These are phyloP conservation scores for Monilinia vaccinii-corymbosi DNA, from an alignment of 2,329 filamentous ascomycete genomes.

Conservation along the genomic window DNA sequence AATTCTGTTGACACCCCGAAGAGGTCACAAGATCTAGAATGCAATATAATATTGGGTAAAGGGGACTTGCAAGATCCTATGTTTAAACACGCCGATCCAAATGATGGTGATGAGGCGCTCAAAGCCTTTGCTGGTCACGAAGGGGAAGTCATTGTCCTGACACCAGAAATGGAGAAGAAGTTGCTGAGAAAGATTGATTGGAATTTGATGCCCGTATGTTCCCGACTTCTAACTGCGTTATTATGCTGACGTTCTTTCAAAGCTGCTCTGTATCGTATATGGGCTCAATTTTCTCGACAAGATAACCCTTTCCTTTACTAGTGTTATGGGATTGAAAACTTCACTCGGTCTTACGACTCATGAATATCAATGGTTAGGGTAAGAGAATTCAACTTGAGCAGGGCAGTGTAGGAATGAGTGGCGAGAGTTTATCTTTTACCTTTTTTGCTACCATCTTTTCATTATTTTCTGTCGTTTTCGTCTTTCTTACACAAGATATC, in stretches of 20 bases:
- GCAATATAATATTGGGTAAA: slow-evolving; percentile 15
- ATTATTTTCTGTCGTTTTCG: too few relatives aligned
- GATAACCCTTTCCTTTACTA: slow-evolving; percentile 41
- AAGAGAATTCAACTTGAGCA: slow-evolving; percentile 1
- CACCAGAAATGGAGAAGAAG: slow-evolving; percentile 33
- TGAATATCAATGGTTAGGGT: slow-evolving; percentile 40
- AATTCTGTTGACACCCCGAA: slow-evolving; percentile 7
- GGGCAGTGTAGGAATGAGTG: too few relatives aligned
- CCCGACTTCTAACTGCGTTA: background rate
- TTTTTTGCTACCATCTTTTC: too few relatives aligned
- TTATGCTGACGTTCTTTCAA: background rate
- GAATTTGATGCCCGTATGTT: slow-evolving; percentile 35
- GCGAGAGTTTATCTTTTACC: too few relatives aligned
- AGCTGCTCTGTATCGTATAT: slow-evolving; percentile 48
- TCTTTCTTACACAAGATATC: too few relatives aligned
- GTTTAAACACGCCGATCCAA: slow-evolving; percentile 32
- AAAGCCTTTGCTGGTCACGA: slow-evolving; percentile 33
- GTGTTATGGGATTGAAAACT: slow-evolving; percentile 39
- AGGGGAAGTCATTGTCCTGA: slow-evolving; percentile 32
- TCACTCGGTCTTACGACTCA: slow-evolving; percentile 32
- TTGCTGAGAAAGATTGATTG: slow-evolving; percentile 39
- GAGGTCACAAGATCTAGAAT: slow-evolving; percentile 15
- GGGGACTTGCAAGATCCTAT: slow-evolving; percentile 16
- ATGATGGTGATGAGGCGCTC: slow-evolving; percentile 37
- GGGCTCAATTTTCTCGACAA: slow-evolving; percentile 46